These are phyloP conservation scores for Earliella scabrosa DNA, from an alignment of 1,284 basidiomycete genomes.

Conservation along the genomic window DNA sequence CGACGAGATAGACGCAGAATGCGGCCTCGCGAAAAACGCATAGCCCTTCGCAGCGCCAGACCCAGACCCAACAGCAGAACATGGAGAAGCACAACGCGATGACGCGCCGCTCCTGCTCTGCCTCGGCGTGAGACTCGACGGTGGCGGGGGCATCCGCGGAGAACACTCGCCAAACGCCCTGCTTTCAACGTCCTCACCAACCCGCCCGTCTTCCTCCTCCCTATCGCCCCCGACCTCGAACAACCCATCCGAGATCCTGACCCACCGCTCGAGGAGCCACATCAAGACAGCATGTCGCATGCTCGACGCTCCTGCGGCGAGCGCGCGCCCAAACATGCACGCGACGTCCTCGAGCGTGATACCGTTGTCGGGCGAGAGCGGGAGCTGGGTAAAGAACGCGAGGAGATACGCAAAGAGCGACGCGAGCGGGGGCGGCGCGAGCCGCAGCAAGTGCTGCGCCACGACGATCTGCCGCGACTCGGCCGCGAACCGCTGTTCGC, in stretches of 20 bases:
- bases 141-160: not conserved
- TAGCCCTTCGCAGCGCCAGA: not conserved
- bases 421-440: slow-evolving; percentile 61
- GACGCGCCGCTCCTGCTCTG: no score
- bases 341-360: slow-evolving; percentile 35
- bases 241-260: slow-evolving; percentile 32
- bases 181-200: not conserved
- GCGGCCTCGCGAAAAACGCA: not conserved
- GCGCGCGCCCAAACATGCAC: slow-evolving; percentile 34
- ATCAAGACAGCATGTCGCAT: slow-evolving; percentile 22
- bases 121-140: no score
- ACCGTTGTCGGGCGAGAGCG: slow-evolving; percentile 39
- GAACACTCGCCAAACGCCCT: not conserved
- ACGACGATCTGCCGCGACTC: slow-evolving; percentile 43
- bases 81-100: no score
- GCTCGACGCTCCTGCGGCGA: slow-evolving; percentile 31
- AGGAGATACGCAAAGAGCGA: slow-evolving; percentile 65
- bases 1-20: not conserved
- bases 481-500: slow-evolving; percentile 14
- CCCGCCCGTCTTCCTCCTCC: slow-evolving; percentile 1
- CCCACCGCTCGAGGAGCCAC: slow-evolving; percentile 39
- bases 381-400: slow-evolving; percentile 55
- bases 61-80: not conserved
- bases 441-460: slow-evolving; percentile 60
- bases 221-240: slow-evolving; percentile 18